Evolutionary conservation across 441 rosid species (phyloP).

Genomic region (Biscutella auriculata): DNA sequence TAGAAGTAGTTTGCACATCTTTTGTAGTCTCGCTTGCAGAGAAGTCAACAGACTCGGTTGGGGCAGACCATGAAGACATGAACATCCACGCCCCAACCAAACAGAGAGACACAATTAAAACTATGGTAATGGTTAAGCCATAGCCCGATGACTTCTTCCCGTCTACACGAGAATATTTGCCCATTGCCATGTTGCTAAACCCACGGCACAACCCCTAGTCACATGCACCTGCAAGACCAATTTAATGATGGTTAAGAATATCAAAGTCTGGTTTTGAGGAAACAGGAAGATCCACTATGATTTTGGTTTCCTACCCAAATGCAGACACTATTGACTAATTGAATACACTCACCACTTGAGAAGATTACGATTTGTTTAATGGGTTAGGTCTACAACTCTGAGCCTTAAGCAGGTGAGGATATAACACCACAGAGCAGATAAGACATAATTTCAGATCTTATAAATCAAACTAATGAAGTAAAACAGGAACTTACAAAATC

Average conservation of each 20-base stretch:
- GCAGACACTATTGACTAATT: neutral
- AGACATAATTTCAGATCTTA: neutral
- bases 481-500: too few relatives aligned
- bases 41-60: conserved; percentile 20
- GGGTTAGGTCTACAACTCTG: neutral
- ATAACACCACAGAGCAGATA: neutral
- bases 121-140: conserved; percentile 30
- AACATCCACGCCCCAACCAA: conserved; percentile 54
- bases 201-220: neutral
- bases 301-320: neutral
- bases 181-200: conserved; percentile 30
- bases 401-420: neutral
- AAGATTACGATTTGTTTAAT: neutral
- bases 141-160: conserved; percentile 42
- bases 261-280: too few relatives aligned
- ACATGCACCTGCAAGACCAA: conserved; percentile 22
- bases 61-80: conserved; percentile 35
- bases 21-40: conserved; percentile 16
- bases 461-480: neutral
- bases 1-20: conserved; percentile 17
- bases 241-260: too few relatives aligned
- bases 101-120: conserved; percentile 28
- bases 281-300: neutral
- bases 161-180: conserved; percentile 41
- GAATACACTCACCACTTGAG: neutral